phyloP scores from a whole-genome alignment of 768 basidiomycete genomes.

The Lactifluus pinguis region DNA sequence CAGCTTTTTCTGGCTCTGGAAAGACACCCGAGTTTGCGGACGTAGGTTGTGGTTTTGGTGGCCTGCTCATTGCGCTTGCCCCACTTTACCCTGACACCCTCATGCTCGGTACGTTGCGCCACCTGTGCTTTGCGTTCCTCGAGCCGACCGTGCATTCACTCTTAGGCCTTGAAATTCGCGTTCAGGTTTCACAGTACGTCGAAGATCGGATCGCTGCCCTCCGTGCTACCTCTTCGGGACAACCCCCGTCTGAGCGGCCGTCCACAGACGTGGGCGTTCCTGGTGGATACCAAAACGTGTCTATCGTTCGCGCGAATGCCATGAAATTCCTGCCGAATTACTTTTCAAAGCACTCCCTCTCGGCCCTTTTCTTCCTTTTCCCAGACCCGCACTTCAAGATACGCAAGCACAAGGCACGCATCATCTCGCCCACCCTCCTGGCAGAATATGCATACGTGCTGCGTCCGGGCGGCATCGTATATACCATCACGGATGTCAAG shows the following conservation, averaged over 20 bases:
- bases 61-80: conserved; percentile 80
- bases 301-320: conserved; percentile 89
- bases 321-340: conserved; percentile 99
- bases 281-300: conserved; percentile 75
- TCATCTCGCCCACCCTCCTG: conserved; percentile 93
- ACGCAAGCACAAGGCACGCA: conserved; percentile 97
- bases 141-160: not conserved
- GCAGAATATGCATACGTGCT: conserved; percentile 96
- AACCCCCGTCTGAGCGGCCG: not conserved
- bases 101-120: conserved; percentile 63
- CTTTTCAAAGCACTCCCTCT: conserved; percentile 82
- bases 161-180: conserved; percentile 92
- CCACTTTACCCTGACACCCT: conserved; percentile 85
- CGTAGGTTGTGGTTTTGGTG: conserved; percentile 97
- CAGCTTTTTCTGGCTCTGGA: conserved; percentile 46
- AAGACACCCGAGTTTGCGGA: conserved; percentile 90
- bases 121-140: not conserved
- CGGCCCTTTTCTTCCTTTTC: conserved; percentile 94
- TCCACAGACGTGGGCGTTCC: conserved; percentile 16
- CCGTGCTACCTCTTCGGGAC: conserved; percentile 46
- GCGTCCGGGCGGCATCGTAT: conserved; percentile 87
- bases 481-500: conserved; percentile 95
- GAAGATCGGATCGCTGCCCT: conserved; percentile 89
- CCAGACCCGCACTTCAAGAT: conserved; percentile 98
- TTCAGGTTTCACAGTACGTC: conserved; percentile 94